Percentiles rank a stretch among this genome's conserved stretches.
These are phyloP conservation scores for Cardiospermum halicacabum DNA, from an alignment of 345 rosid genomes.

Conservation along the genomic window DNA sequence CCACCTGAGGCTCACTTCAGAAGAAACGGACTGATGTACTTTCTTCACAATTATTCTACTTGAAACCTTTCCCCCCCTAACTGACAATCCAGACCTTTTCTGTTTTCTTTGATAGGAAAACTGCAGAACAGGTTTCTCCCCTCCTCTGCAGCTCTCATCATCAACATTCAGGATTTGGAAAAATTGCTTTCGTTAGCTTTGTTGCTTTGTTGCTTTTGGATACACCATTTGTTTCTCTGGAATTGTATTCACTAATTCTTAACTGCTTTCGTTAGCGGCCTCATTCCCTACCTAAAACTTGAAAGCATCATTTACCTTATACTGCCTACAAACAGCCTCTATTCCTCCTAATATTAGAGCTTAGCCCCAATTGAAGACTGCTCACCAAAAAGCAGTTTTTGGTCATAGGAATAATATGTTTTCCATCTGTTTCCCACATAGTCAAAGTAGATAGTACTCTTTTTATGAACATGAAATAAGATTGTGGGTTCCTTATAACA, in stretches of 20 bases:
- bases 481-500: neutral
- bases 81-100: too few relatives aligned
- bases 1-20: too few relatives aligned
- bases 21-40: too few relatives aligned
- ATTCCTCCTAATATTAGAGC: neutral
- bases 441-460: neutral
- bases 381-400: neutral
- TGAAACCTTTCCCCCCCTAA: too few relatives aligned
- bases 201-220: neutral
- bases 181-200: neutral
- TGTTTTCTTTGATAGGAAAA: too few relatives aligned
- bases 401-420: neutral
- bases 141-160: too few relatives aligned
- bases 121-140: too few relatives aligned
- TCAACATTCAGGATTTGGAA: conserved; percentile 1
- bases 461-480: neutral
- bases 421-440: neutral
- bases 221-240: neutral
- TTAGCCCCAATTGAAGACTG: neutral
- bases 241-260: conserved; percentile 40
- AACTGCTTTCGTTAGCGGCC: conserved; percentile 66
- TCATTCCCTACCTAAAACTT: conserved; percentile 46
- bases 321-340: conserved; percentile 67
- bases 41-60: too few relatives aligned
- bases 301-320: conserved; percentile 56